Conservation (phyloP, 495 filamentous ascomycete genomes). For the Penicillium maclennaniae region DNA sequence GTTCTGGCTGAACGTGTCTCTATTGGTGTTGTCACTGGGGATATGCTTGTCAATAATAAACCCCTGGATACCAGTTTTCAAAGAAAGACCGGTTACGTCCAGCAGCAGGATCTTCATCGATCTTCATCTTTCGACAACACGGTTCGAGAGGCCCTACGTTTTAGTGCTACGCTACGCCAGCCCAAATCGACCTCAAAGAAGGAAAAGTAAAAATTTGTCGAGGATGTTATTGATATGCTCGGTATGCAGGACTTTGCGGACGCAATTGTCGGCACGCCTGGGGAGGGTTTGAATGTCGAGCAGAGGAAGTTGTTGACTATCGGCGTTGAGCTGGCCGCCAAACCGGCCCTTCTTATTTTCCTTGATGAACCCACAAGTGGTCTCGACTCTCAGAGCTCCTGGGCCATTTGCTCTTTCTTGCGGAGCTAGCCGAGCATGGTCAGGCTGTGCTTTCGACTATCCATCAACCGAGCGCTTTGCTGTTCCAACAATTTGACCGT, state of each 20-base stretch:
- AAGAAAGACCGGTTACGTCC: slow-evolving; percentile 87
- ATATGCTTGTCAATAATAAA: slow-evolving; percentile 52
- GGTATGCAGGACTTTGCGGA: slow-evolving; percentile 46
- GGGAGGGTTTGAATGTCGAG: slow-evolving; percentile 78
- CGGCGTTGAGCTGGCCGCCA: slow-evolving; percentile 87
- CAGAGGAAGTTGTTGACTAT: slow-evolving; percentile 88
- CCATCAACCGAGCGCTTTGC: slow-evolving; percentile 86
- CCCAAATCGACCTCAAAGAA: slow-evolving; percentile 47
- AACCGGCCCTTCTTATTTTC: slow-evolving; percentile 84
- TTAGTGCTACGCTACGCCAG: slow-evolving; percentile 82
- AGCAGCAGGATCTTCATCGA: slow-evolving; percentile 94
- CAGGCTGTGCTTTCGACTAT: slow-evolving; percentile 92
- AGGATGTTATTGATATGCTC: slow-evolving; percentile 51
- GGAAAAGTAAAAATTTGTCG: slow-evolving; percentile 50
- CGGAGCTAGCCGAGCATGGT: slow-evolving; percentile 78
- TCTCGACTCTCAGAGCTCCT: slow-evolving; percentile 80
- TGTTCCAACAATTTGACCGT: slow-evolving; percentile 92
- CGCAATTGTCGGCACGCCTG: slow-evolving; percentile 43
- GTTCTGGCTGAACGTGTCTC: slow-evolving; percentile 53
- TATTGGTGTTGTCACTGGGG: slow-evolving; percentile 51
- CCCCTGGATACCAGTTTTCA: slow-evolving; percentile 73
- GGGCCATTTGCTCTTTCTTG: slow-evolving; percentile 77
- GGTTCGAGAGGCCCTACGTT: slow-evolving; percentile 76
- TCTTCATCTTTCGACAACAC: slow-evolving; percentile 80
- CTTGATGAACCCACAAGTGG: slow-evolving; percentile 93